A percentile compares a stretch with the other conserved stretches of the same genome.
These are phyloP conservation scores for Hericium coralloides DNA, from an alignment of 768 basidiomycete species.

Conservation along the genomic window DNA sequence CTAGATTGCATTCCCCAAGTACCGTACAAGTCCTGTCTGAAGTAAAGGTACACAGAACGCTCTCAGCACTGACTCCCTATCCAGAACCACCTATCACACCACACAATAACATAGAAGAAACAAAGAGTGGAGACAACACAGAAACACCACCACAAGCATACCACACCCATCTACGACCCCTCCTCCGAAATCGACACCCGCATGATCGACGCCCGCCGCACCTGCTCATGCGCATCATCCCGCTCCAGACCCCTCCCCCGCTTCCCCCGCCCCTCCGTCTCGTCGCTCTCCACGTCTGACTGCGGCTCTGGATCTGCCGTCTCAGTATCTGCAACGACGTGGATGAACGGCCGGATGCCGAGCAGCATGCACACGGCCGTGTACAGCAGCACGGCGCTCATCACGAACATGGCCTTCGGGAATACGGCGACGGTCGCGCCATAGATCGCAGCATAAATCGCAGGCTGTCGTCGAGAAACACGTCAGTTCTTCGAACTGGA, in stretches of 20 bases:
- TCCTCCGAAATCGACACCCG: conserved; percentile 2
- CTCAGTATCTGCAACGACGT: conserved; percentile 4
- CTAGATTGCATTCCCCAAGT: too few relatives aligned
- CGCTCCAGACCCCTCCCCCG: neutral
- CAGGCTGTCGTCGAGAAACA: conserved; percentile 6
- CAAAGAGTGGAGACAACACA: neutral
- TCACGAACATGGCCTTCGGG: conserved; percentile 13
- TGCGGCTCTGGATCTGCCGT: neutral
- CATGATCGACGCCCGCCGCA: neutral
- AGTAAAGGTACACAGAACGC: too few relatives aligned
- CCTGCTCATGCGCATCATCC: neutral
- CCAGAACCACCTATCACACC: neutral
- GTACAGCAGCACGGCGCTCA: conserved; percentile 11
- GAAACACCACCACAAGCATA: neutral
- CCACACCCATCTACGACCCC: neutral
- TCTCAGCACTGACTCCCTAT: too few relatives aligned
- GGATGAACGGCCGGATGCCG: conserved; percentile 12
- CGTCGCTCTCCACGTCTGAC: neutral
- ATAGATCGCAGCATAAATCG: conserved; percentile 13
- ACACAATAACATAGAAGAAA: neutral
- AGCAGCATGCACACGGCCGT: conserved; percentile 6
- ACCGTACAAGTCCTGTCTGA: too few relatives aligned
- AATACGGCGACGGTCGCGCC: conserved; percentile 9
- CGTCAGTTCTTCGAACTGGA: too few relatives aligned
- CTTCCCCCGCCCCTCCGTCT: neutral